These are phyloP conservation scores for Lichtheimia ornata DNA, from an alignment of 371 early-diverging fungal species.

Conservation along the genomic window DNA sequence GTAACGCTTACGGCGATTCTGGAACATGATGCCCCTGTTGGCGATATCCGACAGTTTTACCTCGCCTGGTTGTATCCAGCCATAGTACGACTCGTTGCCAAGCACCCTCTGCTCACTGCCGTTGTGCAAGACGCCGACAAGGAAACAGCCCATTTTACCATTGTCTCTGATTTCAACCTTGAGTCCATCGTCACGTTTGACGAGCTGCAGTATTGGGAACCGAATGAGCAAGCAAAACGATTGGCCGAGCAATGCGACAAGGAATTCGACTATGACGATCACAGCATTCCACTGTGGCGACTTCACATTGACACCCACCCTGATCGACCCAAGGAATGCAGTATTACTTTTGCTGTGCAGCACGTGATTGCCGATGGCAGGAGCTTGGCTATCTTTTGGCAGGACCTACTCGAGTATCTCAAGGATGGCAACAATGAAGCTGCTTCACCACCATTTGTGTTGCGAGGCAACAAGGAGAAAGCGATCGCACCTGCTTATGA, in stretches of 20 bases:
- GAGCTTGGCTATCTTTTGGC: constrained; percentile 30
- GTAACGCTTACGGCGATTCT: constrained; percentile 30
- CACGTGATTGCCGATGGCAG: constrained; percentile 37
- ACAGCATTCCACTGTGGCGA: constrained; percentile 32
- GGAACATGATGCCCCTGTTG: constrained; percentile 9
- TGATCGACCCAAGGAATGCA: constrained; percentile 9
- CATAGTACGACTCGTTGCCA: constrained; percentile 20
- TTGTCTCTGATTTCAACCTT: constrained; percentile 19
- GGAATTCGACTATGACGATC: constrained; percentile 26
- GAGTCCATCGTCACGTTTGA: constrained; percentile 20
- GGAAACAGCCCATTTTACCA: not conserved
- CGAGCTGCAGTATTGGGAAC: constrained; percentile 16
- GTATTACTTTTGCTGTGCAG: constrained; percentile 18
- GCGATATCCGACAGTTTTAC: constrained; percentile 16
- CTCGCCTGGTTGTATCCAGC: constrained; percentile 21
- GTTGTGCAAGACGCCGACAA: not conserved
- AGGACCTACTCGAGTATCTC: constrained; percentile 20
- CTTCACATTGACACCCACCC: constrained; percentile 18
- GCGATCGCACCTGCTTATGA: constrained; percentile 20
- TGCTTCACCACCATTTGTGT: not conserved
- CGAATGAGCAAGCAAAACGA: constrained; percentile 1
- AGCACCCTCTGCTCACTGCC: not conserved
- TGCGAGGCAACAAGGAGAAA: no score
- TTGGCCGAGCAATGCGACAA: constrained; percentile 18
- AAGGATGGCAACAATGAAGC: not conserved